A percentile compares a stretch with the other conserved stretches of the same genome.
Conservation (phyloP, 441 rosid species). For the Erodium chrysanthum region DNA sequence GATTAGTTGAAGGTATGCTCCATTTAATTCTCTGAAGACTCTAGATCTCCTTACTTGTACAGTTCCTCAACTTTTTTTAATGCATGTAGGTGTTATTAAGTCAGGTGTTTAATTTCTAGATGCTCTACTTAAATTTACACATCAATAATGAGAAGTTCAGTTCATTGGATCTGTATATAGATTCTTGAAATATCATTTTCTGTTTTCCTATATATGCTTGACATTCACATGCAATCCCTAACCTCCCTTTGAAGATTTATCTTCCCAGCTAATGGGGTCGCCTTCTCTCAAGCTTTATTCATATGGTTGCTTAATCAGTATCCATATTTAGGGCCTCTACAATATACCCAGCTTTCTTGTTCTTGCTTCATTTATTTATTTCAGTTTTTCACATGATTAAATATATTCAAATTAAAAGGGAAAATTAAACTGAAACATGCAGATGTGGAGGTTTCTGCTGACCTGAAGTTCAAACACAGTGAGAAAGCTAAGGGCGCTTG, state of each 20-base stretch:
- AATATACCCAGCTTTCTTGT: background rate
- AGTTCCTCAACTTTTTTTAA: background rate
- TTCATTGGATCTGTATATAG: too few species aligned
- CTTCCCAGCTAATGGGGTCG: too few species aligned
- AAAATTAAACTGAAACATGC: constrained; percentile 29
- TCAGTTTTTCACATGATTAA: constrained; percentile 7
- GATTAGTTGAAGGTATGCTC: constrained; percentile 66
- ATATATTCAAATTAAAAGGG: constrained; percentile 14
- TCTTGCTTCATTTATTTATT: constrained; percentile 1
- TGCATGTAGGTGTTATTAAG: background rate
- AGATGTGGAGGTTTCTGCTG: constrained; percentile 49
- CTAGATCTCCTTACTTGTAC: constrained; percentile 1
- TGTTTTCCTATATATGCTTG: too few species aligned
- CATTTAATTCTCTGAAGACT: background rate
- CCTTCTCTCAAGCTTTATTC: too few species aligned
- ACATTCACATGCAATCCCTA: too few species aligned
- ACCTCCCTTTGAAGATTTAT: too few species aligned
- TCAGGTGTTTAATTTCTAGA: too few species aligned
- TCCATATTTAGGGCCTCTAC: too few species aligned
- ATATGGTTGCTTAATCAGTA: too few species aligned
- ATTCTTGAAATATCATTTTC: too few species aligned
- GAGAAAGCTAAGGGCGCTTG: constrained; percentile 36
- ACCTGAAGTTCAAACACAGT: constrained; percentile 34
- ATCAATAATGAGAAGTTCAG: too few species aligned
- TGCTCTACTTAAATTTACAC: too few species aligned